Evolutionary conservation across 768 basidiomycete genomes (phyloP), one percentile per base, ranked within the genome.

Genomic region (Lyophyllum decastes): DNA sequence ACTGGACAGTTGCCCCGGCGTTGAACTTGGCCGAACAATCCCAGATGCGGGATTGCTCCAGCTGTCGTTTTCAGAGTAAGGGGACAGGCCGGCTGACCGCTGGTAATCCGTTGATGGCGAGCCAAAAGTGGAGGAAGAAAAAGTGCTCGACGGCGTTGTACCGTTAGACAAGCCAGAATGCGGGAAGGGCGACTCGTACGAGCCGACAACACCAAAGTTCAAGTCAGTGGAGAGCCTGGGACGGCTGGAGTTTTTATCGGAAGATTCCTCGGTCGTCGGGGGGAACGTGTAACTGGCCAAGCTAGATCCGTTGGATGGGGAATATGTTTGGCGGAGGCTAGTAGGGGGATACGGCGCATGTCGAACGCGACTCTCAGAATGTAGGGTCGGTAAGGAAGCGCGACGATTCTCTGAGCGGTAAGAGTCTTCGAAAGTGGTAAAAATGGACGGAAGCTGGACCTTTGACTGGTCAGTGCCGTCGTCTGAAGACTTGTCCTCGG

Each of bases 361-460:
- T 45, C 86, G 77, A 65, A 80, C 72, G 66, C 84, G 81, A 61
- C 72, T 68, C 53, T 87, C 84, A 19, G 83, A 77, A 67, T 78
- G 73, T 45, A 88, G 76, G 49, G 78, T 82, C 2, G 88, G 87
- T 21, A 90, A 77, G 2, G 88, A 88, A 3, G 85, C 76, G 45
- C 88, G 83, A 54, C 89, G 84, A 53, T 69, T 72, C 44, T 87
- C 85, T 63, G 73, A 73, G 57, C 80, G 81, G 72, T 78, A 77
- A 24, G 78, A 76, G 68, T 87, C 87, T 68, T 86, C 84, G 60
- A 90, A 86, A 27, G 83, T 79, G 30, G 84, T 82, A 62, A 88
- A 89, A 63, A 90, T 88, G 66, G 88, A 88, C 17, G 89, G 89
- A 17, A 91, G 78, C 73, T 87, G 84, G 56, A 90, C 86, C 69